Evolutionary conservation across 2,329 filamentous ascomycete genomes (phyloP).

Genomic region (Trichophyton schoenleinii): DNA sequence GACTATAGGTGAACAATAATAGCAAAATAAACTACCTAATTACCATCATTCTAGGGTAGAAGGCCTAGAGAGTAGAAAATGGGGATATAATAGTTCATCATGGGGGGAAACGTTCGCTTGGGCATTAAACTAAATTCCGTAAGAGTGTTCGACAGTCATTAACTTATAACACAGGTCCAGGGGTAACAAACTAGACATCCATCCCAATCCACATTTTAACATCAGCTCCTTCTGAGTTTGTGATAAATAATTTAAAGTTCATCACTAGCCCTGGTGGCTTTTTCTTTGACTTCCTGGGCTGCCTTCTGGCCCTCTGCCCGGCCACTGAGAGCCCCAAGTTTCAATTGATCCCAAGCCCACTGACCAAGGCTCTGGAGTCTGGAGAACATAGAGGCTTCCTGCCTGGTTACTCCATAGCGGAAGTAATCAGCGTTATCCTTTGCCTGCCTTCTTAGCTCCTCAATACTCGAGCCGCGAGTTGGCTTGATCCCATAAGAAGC

Average conservation of each 20-base stretch:
- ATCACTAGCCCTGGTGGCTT: constrained; percentile 20
- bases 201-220: not conserved
- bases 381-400: constrained; percentile 50
- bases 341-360: constrained; percentile 40
- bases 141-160: not conserved
- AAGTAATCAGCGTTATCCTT: constrained; percentile 65
- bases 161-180: not conserved
- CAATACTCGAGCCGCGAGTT: constrained; percentile 54
- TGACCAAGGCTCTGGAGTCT: constrained; percentile 41
- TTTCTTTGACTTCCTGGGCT: constrained; percentile 31
- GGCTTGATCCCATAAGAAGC: constrained; percentile 62
- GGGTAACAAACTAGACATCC: not conserved
- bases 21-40: no score
- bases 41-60: no score
- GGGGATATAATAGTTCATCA: not conserved
- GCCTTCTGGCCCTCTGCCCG: constrained; percentile 38
- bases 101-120: not conserved
- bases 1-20: not conserved
- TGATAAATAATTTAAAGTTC: constrained; percentile 4
- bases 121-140: not conserved
- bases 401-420: constrained; percentile 59
- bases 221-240: not conserved
- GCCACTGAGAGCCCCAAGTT: constrained; percentile 36
- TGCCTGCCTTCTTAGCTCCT: constrained; percentile 58
- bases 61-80: no score